phyloP scores from a whole-genome alignment of 768 basidiomycete species.

The Polyporus arcularius region DNA sequence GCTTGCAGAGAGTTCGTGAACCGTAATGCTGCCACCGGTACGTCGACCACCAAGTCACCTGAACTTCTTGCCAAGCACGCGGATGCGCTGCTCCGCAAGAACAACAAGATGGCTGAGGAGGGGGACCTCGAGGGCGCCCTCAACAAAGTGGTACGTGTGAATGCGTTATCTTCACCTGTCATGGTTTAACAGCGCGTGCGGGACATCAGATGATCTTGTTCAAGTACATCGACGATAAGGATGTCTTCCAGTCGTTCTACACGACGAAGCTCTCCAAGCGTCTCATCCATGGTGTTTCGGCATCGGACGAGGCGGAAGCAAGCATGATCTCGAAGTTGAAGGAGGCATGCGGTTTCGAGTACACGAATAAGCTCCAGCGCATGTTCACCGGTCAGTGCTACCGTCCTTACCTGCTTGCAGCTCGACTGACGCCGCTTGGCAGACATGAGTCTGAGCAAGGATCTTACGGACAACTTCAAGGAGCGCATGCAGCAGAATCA shows the following conservation, averaged over 20 bases:
- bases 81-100: slow-evolving; percentile 88
- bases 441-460: slow-evolving; percentile 97
- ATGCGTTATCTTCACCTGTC: background rate
- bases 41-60: slow-evolving; percentile 83
- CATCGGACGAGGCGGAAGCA: slow-evolving; percentile 94
- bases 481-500: slow-evolving; percentile 88
- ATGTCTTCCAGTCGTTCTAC: slow-evolving; percentile 98
- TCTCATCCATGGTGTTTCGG: slow-evolving; percentile 86
- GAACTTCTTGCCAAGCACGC: slow-evolving; percentile 92
- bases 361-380: slow-evolving; percentile 92
- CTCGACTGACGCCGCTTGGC: slow-evolving; percentile 7
- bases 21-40: slow-evolving; percentile 84
- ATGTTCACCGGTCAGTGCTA: slow-evolving; percentile 87
- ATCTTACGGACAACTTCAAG: slow-evolving; percentile 93
- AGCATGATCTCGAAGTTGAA: slow-evolving; percentile 99
- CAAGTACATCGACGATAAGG: slow-evolving; percentile 98
- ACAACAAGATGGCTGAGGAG: slow-evolving; percentile 93
- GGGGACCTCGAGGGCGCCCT: slow-evolving; percentile 87
- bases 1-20: slow-evolving; percentile 97
- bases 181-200: background rate
- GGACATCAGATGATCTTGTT: slow-evolving; percentile 85
- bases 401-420: background rate
- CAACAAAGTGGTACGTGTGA: slow-evolving; percentile 59
- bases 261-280: slow-evolving; percentile 92
- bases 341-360: slow-evolving; percentile 95